Evolutionary conservation across 495 filamentous ascomycete species (phyloP), one percentile per base, ranked within the genome.

Genomic region (Trypethelium eluteriae): DNA sequence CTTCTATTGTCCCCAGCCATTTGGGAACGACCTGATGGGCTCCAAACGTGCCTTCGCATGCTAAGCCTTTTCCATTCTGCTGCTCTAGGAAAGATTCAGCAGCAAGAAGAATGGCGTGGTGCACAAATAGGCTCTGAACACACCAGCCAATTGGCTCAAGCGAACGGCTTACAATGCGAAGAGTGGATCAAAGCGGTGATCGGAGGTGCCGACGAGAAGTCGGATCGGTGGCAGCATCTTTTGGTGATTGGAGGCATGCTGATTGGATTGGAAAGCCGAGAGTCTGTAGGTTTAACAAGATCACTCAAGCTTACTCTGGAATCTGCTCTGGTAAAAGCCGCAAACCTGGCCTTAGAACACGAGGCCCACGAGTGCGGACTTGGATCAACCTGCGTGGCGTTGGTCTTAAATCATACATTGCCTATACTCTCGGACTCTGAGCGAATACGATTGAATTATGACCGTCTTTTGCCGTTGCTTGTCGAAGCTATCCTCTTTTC

Each of bases 11-110:
- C 93, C 0, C 92, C 90, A 2, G 90, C 93, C 2, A 85, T 98
- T 76, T 98, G 94, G 94, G 79, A 85, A 38, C 81, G 83, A 44
- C 82, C 83, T 9, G 85, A 93, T 68, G 88, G 87, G 56, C 80
- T 98, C 39, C 83, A 84, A 47, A 85, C 87, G 2, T 85, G 87
- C 74, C 84, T 90, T 69, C 87, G 87, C 69, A 83, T 94, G 69
- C 83, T 97, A 68, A 89, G 91, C 74, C 85, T 95, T 69, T 98
- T 91, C 81, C 94, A 95, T 74, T 88, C 88, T 12, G 91, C 94
- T 63, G 86, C 89, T 2, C 34, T 59, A 34, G 18, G 11, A 10
- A 59, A 59, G 32, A 32, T 18, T 6, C 34, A 59, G 36, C 53
- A 59, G 14, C 53, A 59, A 14, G 53, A 59, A 59, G 53, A 59